These are phyloP conservation scores for Paecilomyces sp. DNA, from an alignment of 2,329 filamentous ascomycete genomes.

Conservation along the genomic window DNA sequence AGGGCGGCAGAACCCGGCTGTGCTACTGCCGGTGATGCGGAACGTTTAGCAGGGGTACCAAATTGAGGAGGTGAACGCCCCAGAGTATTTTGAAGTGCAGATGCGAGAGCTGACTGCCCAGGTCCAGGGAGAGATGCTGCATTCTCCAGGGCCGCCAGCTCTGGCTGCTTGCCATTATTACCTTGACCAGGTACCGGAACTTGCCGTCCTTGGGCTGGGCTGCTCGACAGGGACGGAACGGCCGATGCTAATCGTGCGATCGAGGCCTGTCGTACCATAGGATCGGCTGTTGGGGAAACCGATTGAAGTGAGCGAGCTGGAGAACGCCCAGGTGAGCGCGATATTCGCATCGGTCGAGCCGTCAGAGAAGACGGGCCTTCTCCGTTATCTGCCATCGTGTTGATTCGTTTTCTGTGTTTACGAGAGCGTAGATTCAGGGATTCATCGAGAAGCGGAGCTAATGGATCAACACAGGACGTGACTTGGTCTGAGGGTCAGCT, in stretches of 20 bases:
- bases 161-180: slow-evolving; percentile 49
- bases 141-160: slow-evolving; percentile 54
- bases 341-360: slow-evolving; percentile 23
- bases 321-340: slow-evolving; percentile 12
- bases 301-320: slow-evolving; percentile 17
- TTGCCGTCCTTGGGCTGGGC: slow-evolving; percentile 31
- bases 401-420: slow-evolving; percentile 5
- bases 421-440: slow-evolving; percentile 1
- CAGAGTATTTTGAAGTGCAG: slow-evolving; percentile 70
- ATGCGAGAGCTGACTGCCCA: slow-evolving; percentile 79
- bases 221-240: slow-evolving; percentile 39
- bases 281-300: slow-evolving; percentile 33
- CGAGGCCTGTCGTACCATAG: slow-evolving; percentile 43
- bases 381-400: slow-evolving; percentile 27
- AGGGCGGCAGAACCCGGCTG: slow-evolving; percentile 38
- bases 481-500: not conserved
- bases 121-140: slow-evolving; percentile 62
- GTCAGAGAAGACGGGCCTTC: slow-evolving; percentile 27
- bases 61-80: slow-evolving; percentile 43
- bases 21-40: slow-evolving; percentile 50
- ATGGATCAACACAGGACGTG: slow-evolving; percentile 1
- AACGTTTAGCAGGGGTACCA: slow-evolving; percentile 42
- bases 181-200: slow-evolving; percentile 31
- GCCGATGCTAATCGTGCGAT: slow-evolving; percentile 51
- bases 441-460: not conserved